These are phyloP conservation scores for Cystobasidium ongulense DNA, from an alignment of 768 basidiomycete species.

Conservation along the genomic window DNA sequence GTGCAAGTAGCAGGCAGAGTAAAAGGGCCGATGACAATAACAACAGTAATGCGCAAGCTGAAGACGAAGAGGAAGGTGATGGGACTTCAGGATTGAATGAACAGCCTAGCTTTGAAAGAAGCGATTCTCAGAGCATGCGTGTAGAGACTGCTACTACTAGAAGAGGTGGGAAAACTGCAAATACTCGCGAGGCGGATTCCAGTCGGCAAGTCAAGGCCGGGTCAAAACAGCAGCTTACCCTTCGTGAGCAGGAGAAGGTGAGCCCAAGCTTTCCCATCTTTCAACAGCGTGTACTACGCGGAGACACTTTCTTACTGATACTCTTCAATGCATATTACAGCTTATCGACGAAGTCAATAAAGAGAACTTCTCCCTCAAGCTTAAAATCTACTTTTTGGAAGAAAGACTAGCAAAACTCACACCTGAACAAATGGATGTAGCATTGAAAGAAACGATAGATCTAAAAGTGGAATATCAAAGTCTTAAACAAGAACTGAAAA, in stretches of 20 bases:
- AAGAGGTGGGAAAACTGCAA: background rate
- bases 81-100: slow-evolving; percentile 3
- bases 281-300: too few relatives aligned
- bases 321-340: slow-evolving; percentile 47
- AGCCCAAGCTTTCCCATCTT: slow-evolving; percentile 35
- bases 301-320: background rate
- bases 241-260: slow-evolving; percentile 95
- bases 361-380: slow-evolving; percentile 92
- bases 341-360: slow-evolving; percentile 92
- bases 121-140: slow-evolving; percentile 13
- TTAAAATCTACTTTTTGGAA: slow-evolving; percentile 90
- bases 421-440: slow-evolving; percentile 71
- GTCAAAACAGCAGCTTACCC: slow-evolving; percentile 53
- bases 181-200: background rate
- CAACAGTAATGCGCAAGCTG: background rate
- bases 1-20: background rate
- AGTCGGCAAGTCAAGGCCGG: background rate
- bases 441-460: slow-evolving; percentile 68
- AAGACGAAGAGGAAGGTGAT: background rate
- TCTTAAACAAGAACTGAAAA: slow-evolving; percentile 38
- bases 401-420: slow-evolving; percentile 73
- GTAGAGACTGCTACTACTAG: background rate
- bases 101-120: slow-evolving; percentile 22
- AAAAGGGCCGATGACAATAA: background rate
- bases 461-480: slow-evolving; percentile 46